Percentiles rank a stretch among this genome's conserved stretches.
Evolutionary conservation across 2,329 filamentous ascomycete genomes (phyloP).

Genomic region (Colletotrichum australisinense): DNA sequence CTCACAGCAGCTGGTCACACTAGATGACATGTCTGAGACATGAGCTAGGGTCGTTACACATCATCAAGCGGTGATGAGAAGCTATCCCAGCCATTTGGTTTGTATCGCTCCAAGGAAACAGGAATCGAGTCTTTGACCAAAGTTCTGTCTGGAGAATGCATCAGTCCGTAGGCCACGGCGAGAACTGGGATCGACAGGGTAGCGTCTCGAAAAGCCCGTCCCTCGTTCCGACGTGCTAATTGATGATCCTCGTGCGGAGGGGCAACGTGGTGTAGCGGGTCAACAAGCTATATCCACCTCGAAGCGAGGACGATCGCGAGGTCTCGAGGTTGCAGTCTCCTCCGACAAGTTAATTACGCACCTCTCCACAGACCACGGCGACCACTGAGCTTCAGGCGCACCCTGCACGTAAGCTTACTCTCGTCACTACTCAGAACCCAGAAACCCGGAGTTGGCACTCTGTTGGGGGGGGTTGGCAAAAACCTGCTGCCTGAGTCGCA

Average conservation of each 20-base stretch:
- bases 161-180: neutral
- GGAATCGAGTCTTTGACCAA: neutral
- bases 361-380: conserved; percentile 4
- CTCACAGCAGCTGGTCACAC: conserved; percentile 28
- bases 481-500: conserved; percentile 12
- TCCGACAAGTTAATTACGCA: conserved; percentile 14
- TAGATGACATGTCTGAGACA: conserved; percentile 24
- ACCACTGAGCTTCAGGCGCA: conserved; percentile 13
- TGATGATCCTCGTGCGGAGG: conserved; percentile 20
- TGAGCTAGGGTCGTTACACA: conserved; percentile 1
- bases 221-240: conserved; percentile 18
- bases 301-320: conserved; percentile 23
- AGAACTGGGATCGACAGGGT: conserved; percentile 5
- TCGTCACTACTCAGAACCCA: conserved; percentile 23
- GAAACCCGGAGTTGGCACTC: conserved; percentile 18
- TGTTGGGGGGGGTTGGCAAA: neutral
- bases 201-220: conserved; percentile 6
- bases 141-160: neutral
- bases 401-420: conserved; percentile 22
- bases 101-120: neutral
- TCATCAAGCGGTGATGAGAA: neutral
- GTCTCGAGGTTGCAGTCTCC: conserved; percentile 22
- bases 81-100: conserved; percentile 13
- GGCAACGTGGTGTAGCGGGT: conserved; percentile 11
- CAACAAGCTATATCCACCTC: conserved; percentile 11